Evolutionary conservation across 139 green algal genomes (phyloP).

Genomic region (Zygnema cylindricum): DNA sequence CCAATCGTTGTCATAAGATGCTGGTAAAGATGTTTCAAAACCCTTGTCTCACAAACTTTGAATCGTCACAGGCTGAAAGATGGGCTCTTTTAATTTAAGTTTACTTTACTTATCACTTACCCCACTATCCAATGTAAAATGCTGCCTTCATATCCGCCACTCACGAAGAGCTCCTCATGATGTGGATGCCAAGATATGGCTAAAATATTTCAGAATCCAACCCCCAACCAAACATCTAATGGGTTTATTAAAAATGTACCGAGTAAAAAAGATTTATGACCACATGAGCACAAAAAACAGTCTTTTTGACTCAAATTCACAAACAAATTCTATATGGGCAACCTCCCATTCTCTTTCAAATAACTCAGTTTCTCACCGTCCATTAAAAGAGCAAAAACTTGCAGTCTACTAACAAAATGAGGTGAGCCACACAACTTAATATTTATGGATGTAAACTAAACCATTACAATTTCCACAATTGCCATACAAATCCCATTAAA

Average conservation of each 20-base stretch:
- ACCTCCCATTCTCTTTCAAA: not conserved
- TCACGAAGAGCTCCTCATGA: constrained; percentile 85
- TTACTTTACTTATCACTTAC: too few relatives aligned
- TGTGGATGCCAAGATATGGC: constrained; percentile 83
- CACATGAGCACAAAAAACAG: too few relatives aligned
- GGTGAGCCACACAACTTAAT: not conserved
- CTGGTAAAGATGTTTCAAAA: too few relatives aligned
- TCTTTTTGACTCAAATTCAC: too few relatives aligned
- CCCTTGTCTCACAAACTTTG: too few relatives aligned
- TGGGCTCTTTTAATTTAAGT: too few relatives aligned
- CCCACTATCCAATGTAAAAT: constrained; percentile 81
- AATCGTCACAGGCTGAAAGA: too few relatives aligned
- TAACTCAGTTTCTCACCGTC: not conserved
- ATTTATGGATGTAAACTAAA: not conserved
- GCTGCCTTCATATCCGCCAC: constrained; percentile 74
- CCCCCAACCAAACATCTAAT: too few relatives aligned
- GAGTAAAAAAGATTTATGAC: too few relatives aligned
- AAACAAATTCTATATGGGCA: too few relatives aligned
- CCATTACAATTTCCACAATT: not conserved
- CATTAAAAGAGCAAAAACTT: not conserved
- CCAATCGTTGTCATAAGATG: too few relatives aligned
- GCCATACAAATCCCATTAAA: constrained; percentile 24
- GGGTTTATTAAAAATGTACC: too few relatives aligned
- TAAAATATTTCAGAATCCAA: not conserved
- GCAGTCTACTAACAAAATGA: not conserved